These are phyloP conservation scores for Fusarium sororula DNA, from an alignment of 2,329 filamentous ascomycete genomes.

Conservation along the genomic window DNA sequence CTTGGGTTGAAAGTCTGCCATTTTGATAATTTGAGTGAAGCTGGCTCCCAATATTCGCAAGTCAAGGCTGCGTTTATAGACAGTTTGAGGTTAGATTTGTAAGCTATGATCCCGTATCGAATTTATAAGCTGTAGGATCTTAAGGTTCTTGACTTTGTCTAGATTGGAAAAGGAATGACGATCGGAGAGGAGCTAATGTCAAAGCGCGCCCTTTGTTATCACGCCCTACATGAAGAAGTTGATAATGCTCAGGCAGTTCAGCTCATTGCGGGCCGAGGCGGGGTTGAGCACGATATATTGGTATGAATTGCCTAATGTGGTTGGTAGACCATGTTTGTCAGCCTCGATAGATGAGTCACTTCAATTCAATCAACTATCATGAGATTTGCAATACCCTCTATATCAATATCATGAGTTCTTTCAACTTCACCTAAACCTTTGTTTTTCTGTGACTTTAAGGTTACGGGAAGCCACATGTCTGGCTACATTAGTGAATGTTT, in stretches of 20 bases:
- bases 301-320: not conserved
- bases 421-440: not conserved
- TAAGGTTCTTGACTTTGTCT: not conserved
- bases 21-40: not conserved
- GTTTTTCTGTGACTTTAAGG: not conserved
- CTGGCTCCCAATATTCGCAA: not conserved
- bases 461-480: not conserved
- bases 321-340: not conserved
- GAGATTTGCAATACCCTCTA: not conserved
- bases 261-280: not conserved
- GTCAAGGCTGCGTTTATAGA: not conserved
- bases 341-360: not conserved
- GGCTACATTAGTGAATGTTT: not conserved
- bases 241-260: not conserved
- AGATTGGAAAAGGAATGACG: not conserved
- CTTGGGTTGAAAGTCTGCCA: slow-evolving; percentile 31
- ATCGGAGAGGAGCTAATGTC: not conserved
- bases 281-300: not conserved
- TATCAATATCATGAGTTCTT: not conserved
- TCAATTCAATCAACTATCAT: not conserved
- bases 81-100: not conserved
- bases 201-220: not conserved
- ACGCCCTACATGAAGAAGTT: not conserved
- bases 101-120: not conserved
- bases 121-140: not conserved